Evolutionary conservation across 108 stramenopile species (phyloP), one percentile per base, ranked within the genome.

Genomic region (Discostella pseudostelligera): DNA sequence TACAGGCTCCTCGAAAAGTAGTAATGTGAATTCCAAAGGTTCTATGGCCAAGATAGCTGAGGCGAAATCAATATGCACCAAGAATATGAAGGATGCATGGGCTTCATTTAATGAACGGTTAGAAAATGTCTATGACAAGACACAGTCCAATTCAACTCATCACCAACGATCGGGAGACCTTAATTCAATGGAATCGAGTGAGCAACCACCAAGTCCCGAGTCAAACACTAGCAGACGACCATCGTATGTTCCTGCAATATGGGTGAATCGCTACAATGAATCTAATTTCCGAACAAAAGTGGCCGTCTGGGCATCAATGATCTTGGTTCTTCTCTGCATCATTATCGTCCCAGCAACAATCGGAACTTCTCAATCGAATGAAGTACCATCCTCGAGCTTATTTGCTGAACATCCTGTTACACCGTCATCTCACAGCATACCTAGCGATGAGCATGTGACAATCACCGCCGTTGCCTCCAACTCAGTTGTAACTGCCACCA

Each of bases 281-380:
- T 51, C 70, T 22, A 63, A 42, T 62, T 56, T 54, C 24, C n/a
- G 47, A 19, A 17, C 51, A 10, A 71, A 63, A 47, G 19, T 71
- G 4, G 46, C 55, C 19, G 62, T 57, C 25, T 32, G 44, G 1
- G 36, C 39, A 26, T 40, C 70, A 20, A 56, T 62, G 1, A 11
- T 71, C 14, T 58, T 71, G 44, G 11, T 71, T 9, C 20, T 51
- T 26, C 11, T 65, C 1, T 55, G 53, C 17, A 29, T 71, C 22
- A 16, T 71, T 36, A 29, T 55, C 39, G 40, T 71, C 19, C 45
- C 62, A 0, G 60, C 43, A 1, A 32, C 54, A 10, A 37, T 62
- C n/a, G 37, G 40, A 36, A 20, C 17, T 25, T 63, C 70, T 7
- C 53, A 57, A 9, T 16, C 55, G 32, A 14, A 51, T 14, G 10